Evolutionary conservation across 1,284 basidiomycete species (phyloP).

Genomic region (Leucoagaricus sp.): DNA sequence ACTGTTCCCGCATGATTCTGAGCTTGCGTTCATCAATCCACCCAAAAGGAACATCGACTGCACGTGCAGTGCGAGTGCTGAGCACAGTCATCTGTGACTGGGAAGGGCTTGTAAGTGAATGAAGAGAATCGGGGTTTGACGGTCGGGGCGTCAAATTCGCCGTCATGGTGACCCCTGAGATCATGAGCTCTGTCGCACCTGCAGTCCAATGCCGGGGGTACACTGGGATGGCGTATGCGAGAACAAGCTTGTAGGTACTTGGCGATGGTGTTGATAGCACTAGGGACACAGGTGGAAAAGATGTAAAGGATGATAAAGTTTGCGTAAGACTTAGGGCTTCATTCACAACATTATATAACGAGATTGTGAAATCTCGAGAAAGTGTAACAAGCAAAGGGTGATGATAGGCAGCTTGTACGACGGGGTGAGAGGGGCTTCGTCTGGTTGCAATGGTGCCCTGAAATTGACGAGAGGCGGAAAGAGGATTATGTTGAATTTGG

Average conservation of each 20-base stretch:
- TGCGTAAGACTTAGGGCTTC: slow-evolving; percentile 54
- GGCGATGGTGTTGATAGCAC: slow-evolving; percentile 62
- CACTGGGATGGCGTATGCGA: slow-evolving; percentile 75
- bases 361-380: slow-evolving; percentile 64
- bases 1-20: slow-evolving; percentile 66
- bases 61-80: slow-evolving; percentile 61
- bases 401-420: slow-evolving; percentile 71
- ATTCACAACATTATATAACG: slow-evolving; percentile 64
- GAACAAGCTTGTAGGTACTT: slow-evolving; percentile 65
- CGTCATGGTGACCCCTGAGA: slow-evolving; percentile 38
- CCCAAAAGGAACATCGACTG: slow-evolving; percentile 68
- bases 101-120: slow-evolving; percentile 22
- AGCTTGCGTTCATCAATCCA: slow-evolving; percentile 71
- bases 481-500: slow-evolving; percentile 47
- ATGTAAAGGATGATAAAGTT: slow-evolving; percentile 71
- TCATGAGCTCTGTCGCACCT: slow-evolving; percentile 74
- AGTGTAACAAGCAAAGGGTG: slow-evolving; percentile 75
- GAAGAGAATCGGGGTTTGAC: slow-evolving; percentile 22
- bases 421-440: slow-evolving; percentile 42
- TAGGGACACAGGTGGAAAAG: slow-evolving; percentile 71
- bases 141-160: slow-evolving; percentile 21
- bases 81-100: slow-evolving; percentile 40
- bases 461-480: slow-evolving; percentile 41
- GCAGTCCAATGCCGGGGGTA: slow-evolving; percentile 80
- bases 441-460: slow-evolving; percentile 50